phyloP scores from a whole-genome alignment of 2,329 filamentous ascomycete species.

The Thelonectria olida region DNA sequence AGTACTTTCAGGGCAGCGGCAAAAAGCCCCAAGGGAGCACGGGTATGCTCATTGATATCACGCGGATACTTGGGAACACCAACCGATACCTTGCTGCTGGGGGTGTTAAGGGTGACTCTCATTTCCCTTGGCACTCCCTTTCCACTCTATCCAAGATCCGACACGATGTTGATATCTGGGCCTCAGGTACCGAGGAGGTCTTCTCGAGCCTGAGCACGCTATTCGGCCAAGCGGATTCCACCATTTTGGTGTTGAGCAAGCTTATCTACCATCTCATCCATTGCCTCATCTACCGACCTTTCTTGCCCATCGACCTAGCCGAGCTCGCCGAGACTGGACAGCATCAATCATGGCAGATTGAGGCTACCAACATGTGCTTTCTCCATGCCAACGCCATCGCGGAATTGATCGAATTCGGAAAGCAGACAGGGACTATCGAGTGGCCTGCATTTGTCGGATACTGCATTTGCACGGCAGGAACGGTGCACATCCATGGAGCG shows the following conservation, averaged over 20 bases:
- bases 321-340: slow-evolving; percentile 83
- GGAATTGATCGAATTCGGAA: slow-evolving; percentile 82
- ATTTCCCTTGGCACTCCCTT: slow-evolving; percentile 89
- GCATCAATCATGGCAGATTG: slow-evolving; percentile 92
- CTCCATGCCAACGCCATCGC: slow-evolving; percentile 88
- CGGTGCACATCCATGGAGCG: slow-evolving; percentile 86
- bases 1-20: slow-evolving; percentile 73
- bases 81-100: slow-evolving; percentile 86
- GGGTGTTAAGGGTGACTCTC: slow-evolving; percentile 87
- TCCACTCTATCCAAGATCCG: slow-evolving; percentile 88
- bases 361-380: slow-evolving; percentile 87
- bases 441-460: slow-evolving; percentile 90
- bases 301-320: slow-evolving; percentile 83
- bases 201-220: slow-evolving; percentile 80
- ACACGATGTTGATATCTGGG: slow-evolving; percentile 87
- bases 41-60: slow-evolving; percentile 86
- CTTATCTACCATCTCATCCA: slow-evolving; percentile 88
- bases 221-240: slow-evolving; percentile 82
- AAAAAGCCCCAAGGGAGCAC: slow-evolving; percentile 79
- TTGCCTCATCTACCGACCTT: slow-evolving; percentile 86
- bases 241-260: slow-evolving; percentile 82
- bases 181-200: slow-evolving; percentile 79
- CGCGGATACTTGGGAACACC: slow-evolving; percentile 82
- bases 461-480: slow-evolving; percentile 86
- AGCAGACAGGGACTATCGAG: slow-evolving; percentile 77